Evolutionary conservation across 257 asterid genomes (phyloP).

Genomic region (Nicotiana benthamiana): DNA sequence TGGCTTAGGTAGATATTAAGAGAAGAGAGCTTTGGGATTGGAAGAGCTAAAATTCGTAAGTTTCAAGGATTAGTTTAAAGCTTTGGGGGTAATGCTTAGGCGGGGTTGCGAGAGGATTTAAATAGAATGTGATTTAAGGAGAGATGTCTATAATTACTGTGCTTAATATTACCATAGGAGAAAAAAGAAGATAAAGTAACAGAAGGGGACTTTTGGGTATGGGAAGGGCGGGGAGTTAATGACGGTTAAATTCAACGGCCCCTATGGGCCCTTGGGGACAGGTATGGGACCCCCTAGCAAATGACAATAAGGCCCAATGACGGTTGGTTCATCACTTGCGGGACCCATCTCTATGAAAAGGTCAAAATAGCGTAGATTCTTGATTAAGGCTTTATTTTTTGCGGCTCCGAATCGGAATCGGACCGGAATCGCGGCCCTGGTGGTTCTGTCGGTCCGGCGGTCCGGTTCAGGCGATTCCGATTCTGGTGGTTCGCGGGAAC

Average conservation of each 20-base stretch:
- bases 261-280: background rate
- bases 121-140: background rate
- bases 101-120: conserved; percentile 4
- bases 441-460: no score
- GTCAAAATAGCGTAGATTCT: background rate
- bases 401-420: no score
- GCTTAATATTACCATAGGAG: background rate
- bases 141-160: background rate
- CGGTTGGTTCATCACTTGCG: background rate
- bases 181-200: no score
- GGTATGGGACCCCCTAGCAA: background rate
- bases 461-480: no score
- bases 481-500: no score
- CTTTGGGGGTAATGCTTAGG: background rate
- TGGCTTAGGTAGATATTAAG: background rate
- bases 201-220: background rate
- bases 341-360: background rate
- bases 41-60: background rate
- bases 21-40: background rate
- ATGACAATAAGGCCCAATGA: background rate
- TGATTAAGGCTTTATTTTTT: no score
- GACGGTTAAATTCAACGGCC: background rate
- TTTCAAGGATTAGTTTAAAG: background rate
- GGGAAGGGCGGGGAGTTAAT: background rate
- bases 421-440: no score